Base-by-base conservation (phyloP, 306 rosid species). In the Acmispon strigosus region DNA sequence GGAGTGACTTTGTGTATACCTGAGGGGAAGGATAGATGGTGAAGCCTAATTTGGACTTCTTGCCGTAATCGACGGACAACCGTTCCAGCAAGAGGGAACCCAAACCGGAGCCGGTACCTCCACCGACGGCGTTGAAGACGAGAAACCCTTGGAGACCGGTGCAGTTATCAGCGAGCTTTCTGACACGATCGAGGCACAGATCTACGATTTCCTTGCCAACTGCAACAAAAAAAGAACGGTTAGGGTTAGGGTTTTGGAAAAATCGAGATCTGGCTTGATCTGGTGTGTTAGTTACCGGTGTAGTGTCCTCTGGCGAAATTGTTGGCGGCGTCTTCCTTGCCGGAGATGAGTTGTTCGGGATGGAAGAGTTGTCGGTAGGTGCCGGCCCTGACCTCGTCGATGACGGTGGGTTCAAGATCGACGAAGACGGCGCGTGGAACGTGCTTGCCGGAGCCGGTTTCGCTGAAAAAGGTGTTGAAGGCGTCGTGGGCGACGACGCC, bases 21-120 rank as follows among this genome's bases (percentile, higher is more conserved):
- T 94, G 98, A 8, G 98, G 98, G n/a, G 98, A 94, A 51, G 98
- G 98, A 55, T 90, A 94, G 80, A 94, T 94, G 73, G 98, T 88
- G 87, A 94, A 94, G 4, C 98, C 98, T 6, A 94, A 88, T 85
- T 94, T 94, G 0, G 98, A 92, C 55, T 92, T 92, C 76, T 92
- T 92, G 8, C 98, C 98, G 62, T 92, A 92, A 76, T 94, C 98
- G 2, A 94, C 98, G 6, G 98, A 94, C 37, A 94, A 81, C 18
- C 97, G 97, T 67, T 94, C 98, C 72, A 94, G 73, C 22, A 94
- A 63, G 81, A 94, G 85, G 0, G 97, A 94, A 19, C 98, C 98
- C 29, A 94, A 53, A 54, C 98, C 98, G 41, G 98, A 94, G 32
- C 98, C 98, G 14, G 98, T 94, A 2, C 98, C 98, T 0, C 98